Evolutionary conservation across 768 basidiomycete species (phyloP).

Genomic region (Auricularia cornea): DNA sequence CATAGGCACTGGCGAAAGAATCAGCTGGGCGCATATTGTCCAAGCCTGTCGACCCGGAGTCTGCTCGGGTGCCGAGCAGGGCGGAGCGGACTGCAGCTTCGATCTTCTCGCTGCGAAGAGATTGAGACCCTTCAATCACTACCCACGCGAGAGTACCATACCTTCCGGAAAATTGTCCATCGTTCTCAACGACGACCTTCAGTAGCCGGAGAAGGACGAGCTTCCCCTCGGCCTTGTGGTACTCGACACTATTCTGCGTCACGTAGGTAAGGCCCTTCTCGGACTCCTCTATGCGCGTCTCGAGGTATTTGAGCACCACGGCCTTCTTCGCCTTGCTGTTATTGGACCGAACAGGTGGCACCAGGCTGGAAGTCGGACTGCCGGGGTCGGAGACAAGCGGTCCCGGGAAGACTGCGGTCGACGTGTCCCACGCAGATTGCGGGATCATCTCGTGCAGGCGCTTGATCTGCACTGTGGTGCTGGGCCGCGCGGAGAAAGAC

Average conservation of each 20-base stretch:
- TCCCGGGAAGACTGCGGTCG: slow-evolving; percentile 66
- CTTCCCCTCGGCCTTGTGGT: slow-evolving; percentile 64
- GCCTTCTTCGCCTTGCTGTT: slow-evolving; percentile 76
- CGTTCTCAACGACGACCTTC: slow-evolving; percentile 77
- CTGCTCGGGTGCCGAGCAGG: slow-evolving; percentile 31
- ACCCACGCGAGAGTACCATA: slow-evolving; percentile 32
- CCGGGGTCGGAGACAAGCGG: slow-evolving; percentile 65
- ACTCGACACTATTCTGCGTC: slow-evolving; percentile 40
- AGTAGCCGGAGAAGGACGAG: slow-evolving; percentile 65
- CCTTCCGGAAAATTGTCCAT: slow-evolving; percentile 83
- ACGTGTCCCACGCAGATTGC: slow-evolving; percentile 48
- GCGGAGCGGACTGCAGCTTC: slow-evolving; percentile 70
- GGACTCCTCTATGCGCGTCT: slow-evolving; percentile 67
- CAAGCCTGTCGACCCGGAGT: neutral
- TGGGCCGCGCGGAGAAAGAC: slow-evolving; percentile 60
- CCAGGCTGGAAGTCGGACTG: slow-evolving; percentile 52
- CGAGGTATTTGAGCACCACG: slow-evolving; percentile 67
- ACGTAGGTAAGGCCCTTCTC: slow-evolving; percentile 69
- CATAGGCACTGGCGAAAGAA: slow-evolving; percentile 14
- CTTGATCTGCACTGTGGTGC: slow-evolving; percentile 61
- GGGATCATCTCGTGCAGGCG: slow-evolving; percentile 62
- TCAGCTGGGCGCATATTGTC: slow-evolving; percentile 3
- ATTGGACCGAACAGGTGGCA: slow-evolving; percentile 42
- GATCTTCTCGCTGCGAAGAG: slow-evolving; percentile 43
- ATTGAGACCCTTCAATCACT: neutral